A percentile compares a stretch with the other conserved stretches of the same genome.
phyloP scores from a whole-genome alignment of 164 flowering plant species.

The Vitis riparia region DNA sequence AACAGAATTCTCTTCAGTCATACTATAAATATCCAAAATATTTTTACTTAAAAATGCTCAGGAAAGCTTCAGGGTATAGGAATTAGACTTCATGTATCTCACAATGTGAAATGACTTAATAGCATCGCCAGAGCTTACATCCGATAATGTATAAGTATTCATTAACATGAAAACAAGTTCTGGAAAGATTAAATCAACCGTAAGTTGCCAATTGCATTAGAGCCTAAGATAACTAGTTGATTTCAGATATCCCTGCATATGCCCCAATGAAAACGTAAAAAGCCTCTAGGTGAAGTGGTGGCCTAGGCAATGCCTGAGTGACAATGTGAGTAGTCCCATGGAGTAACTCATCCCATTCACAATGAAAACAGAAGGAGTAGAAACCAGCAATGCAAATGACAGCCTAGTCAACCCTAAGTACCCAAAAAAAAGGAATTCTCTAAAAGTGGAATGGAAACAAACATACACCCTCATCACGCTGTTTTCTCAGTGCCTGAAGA shows the following conservation, averaged over 20 bases:
- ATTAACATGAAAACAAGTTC: too few species aligned
- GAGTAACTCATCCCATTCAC: not conserved
- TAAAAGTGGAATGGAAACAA: slow-evolving; percentile 1
- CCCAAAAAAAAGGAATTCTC: slow-evolving; percentile 22
- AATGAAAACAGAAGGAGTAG: not conserved
- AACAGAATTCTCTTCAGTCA: too few species aligned
- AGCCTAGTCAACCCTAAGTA: not conserved
- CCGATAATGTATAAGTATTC: too few species aligned
- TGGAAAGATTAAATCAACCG: not conserved
- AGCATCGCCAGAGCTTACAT: too few species aligned
- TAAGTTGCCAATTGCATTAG: not conserved
- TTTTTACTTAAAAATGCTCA: too few species aligned
- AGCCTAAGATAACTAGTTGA: not conserved
- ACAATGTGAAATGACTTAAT: too few species aligned
- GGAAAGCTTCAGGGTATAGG: too few species aligned
- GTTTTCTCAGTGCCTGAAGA: slow-evolving; percentile 52
- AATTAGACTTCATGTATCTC: too few species aligned
- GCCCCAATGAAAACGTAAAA: not conserved
- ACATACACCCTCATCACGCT: slow-evolving; percentile 74
- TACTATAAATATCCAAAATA: too few species aligned
- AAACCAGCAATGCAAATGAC: not conserved
- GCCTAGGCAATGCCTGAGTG: not conserved
- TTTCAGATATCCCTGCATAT: not conserved
- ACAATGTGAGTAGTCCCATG: not conserved
- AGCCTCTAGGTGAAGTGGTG: not conserved